Conservation (phyloP, 2,329 filamentous ascomycete genomes). For the Orbilia brochopaga region DNA sequence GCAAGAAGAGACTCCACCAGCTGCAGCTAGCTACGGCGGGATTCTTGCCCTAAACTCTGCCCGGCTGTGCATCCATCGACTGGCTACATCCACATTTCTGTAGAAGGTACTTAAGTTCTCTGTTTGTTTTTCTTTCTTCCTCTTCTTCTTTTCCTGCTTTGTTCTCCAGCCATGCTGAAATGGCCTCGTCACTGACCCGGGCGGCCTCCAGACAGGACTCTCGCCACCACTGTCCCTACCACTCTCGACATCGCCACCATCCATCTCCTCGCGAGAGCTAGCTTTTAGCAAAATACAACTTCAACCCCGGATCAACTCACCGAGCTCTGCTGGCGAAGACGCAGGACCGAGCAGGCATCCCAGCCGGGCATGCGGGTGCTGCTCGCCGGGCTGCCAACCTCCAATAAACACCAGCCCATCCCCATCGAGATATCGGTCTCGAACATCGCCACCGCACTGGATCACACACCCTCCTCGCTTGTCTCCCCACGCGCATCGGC, state of each 20-base stretch:
- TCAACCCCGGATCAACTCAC: not conserved
- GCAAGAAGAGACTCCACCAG: no score
- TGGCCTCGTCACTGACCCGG: not conserved
- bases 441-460: not conserved
- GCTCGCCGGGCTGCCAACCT: no score
- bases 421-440: conserved; percentile 11
- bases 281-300: no score
- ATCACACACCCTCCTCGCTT: not conserved
- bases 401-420: no score
- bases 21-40: no score
- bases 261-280: no score
- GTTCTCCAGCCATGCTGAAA: not conserved
- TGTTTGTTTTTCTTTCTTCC: not conserved
- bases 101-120: no score
- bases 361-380: not conserved
- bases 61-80: no score
- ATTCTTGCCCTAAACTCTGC: no score
- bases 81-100: no score
- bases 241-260: conserved; percentile 8
- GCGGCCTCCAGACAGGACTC: not conserved
- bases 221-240: not conserved
- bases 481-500: no score
- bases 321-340: not conserved
- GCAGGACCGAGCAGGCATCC: conserved; percentile 3
- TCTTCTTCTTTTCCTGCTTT: not conserved